Evolutionary conservation across 169 alveolate genomes (phyloP), one percentile per base, ranked within the genome.

Genomic region (Plasmodium yoelii): DNA sequence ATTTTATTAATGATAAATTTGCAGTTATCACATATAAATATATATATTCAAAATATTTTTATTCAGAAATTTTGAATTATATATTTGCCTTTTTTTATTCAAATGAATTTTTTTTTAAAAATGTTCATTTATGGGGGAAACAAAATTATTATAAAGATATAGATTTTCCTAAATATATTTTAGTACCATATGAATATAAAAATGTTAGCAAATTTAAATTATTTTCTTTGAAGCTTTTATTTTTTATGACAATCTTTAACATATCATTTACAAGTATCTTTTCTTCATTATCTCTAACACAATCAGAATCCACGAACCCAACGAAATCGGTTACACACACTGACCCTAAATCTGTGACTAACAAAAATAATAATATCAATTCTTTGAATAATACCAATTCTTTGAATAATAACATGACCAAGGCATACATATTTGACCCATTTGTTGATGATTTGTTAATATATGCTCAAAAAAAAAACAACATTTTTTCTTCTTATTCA

Each of bases 91-190:
- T 75, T 53, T 75, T 75, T 49, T 75, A 75, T 19, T 61, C 63
- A 74, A 75, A 75, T 19, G 88, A 61, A 34, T 75, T 75, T 18
- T 75, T 75, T 61, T 75, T 46, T 18, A 75, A 53, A 61, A 75
- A 75, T 60, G 88, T 75, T 0, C 88, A 75, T 47, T 39, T 75
- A 12, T 75, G 88, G 88, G 88, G 88, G 4, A 61, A 63, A 6
- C 18, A 18, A 15, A 61, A 12, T 19, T 75, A 75, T 8, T 75
- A 46, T 44, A 75, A 13, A 26, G 88, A 75, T 8, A 13, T 75
- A 10, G 74, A 75, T 60, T 18, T 61, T 28, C 88, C 88, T 26
- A 75, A 75, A n/a, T 75, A 61, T 24, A 34, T 61, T 39, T 55
- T 75, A 10, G 88, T 75, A 7, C 88, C 88, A 0, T 75, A 75